Evolutionary conservation across 345 rosid genomes (phyloP), one percentile per base, ranked within the genome.

Genomic region (Citrus sp.): DNA sequence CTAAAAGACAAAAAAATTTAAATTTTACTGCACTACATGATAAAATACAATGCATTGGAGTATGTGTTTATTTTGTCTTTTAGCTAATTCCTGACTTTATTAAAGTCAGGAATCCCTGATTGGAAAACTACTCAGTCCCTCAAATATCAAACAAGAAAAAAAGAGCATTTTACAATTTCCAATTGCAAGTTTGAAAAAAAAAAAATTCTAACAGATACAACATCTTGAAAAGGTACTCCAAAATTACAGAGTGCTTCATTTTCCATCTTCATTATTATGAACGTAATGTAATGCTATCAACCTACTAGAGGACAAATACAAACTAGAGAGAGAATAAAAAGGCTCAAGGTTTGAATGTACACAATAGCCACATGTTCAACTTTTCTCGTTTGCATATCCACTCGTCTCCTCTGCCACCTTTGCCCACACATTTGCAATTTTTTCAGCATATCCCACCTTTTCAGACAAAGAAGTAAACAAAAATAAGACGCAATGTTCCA

Each of bases 401-500:
- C 92, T 90, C 1, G 91, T 92, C 85, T 96, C 98, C 75, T 96
- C 98, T 9, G 97, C 97, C 59, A 90, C 95, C 86, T 89, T 92
- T 30, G 85, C 88, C 99, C 98, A 96, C 40, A 94, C 97, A 49
- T 90, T 90, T 42, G 94, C 88, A 32, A 94, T 96, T 82, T 94
- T 96, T 87, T 96, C 98, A 24, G 98, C 97, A 79, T 93, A 95
- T 75, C 97, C 99, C 83, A 91, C 97, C 98, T 93, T 92, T 72
- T 68, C 73, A 5, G 27, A 42, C 25, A 13, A 34, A 72, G 7
- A 37, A 2, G 61, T 12, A 40, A 10, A 65, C 40, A 22, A 8
- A 54, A 28, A 24, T 28, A 21, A 24, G 19, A 54, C 38, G 30
- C 5, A 42, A 25, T 16, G 0, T 12, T n/a, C 25, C 6, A 34